phyloP scores from a whole-genome alignment of 2,329 filamentous ascomycete species.

The Calonectria honghensis region DNA sequence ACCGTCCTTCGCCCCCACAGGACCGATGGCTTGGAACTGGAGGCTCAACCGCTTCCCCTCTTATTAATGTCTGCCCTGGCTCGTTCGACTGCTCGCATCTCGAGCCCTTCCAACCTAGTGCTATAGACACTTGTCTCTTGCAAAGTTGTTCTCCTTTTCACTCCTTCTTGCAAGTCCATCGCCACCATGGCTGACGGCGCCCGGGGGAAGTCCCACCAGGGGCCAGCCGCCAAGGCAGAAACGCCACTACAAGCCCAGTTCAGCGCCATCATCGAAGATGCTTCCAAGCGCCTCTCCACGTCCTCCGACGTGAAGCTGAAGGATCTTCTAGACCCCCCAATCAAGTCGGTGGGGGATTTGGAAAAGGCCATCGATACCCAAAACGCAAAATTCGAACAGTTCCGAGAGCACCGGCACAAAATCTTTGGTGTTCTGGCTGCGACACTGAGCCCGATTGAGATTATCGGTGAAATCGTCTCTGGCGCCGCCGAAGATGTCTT shows the following conservation, averaged over 20 bases:
- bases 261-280: constrained; percentile 59
- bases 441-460: constrained; percentile 62
- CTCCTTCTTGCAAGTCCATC: neutral
- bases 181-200: constrained; percentile 25
- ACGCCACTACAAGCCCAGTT: constrained; percentile 49
- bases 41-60: constrained; percentile 20
- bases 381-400: constrained; percentile 61
- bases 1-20: constrained; percentile 12
- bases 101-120: neutral
- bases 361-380: constrained; percentile 57
- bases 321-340: constrained; percentile 59
- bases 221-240: constrained; percentile 11
- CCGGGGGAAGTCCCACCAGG: constrained; percentile 29
- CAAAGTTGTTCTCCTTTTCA: neutral
- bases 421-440: constrained; percentile 59
- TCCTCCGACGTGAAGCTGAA: constrained; percentile 55
- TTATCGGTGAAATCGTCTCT: constrained; percentile 62
- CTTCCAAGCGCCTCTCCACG: constrained; percentile 58
- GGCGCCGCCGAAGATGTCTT: constrained; percentile 63
- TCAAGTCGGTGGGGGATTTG: constrained; percentile 59
- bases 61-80: constrained; percentile 7
- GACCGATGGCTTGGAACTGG: constrained; percentile 13
- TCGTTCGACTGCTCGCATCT: neutral
- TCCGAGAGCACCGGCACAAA: constrained; percentile 59
- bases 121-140: neutral